Base-by-base conservation (phyloP, 1,284 basidiomycete species). In the Rhodotorula sp. region DNA sequence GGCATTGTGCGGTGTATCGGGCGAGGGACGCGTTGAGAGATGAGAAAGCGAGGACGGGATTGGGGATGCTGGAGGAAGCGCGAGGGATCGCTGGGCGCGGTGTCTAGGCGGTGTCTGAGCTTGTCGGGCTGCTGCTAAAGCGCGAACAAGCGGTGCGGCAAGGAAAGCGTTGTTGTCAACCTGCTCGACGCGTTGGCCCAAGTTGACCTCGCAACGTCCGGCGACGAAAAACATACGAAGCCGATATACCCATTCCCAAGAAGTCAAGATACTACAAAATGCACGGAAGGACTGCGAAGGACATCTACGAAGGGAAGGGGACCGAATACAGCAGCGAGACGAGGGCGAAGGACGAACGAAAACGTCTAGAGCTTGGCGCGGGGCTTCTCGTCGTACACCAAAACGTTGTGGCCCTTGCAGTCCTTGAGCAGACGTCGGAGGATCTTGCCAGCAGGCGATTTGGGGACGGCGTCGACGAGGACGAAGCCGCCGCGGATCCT, bases 401-500 rank as follows among this genome's bases (percentile, higher is more conserved):
- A 62, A 16, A 75, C 58, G 34, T 65, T 53, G n/a, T 54, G 51
- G 26, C 73, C 73, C 62, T 69, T 72, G 26, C 67, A 65, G 28
- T 75, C 73, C 48, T 75, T 75, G 53, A 75, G 62, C 58, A 71
- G 10, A 18, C 74, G 47, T 1, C 74, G 55, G 13, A 73, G 47
- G 53, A 75, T 71, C 71, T 75, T 73, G 65, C 74, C 71, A 1
- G 71, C 65, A 4, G 74, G 71, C 5, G 44, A 52, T 53, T 75
- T 75, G 24, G 74, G 74, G 15, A 75, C 60, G 8, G 58, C 51
- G 4, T 71, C 71, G 52, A 65, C 47, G 28, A 73, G 34, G 44
- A 75, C 64, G 56, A 75, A 65, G 10, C 72, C 72, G 44, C 71
- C 74, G 28, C 74, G 71, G 22, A 75, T 60, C 73, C 70, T 72